phyloP scores from a whole-genome alignment of 78 protist species.

The Parvularia atlantis region DNA sequence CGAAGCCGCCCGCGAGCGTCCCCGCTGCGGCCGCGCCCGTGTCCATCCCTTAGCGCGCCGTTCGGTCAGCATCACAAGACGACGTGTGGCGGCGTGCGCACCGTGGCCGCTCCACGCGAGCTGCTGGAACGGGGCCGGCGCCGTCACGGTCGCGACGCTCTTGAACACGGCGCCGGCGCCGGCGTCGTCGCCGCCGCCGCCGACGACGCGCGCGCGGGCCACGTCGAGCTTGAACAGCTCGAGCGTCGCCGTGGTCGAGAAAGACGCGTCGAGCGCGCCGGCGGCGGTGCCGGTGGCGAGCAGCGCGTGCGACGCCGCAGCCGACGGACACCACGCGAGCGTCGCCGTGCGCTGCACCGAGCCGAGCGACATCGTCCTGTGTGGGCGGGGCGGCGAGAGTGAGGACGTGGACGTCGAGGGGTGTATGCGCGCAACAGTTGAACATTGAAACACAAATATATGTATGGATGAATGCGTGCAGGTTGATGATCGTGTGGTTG shows the following conservation, averaged over 20 bases:
- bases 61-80: no score
- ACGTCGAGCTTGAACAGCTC: conserved; percentile 17
- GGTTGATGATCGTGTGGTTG: no score
- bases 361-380: not conserved
- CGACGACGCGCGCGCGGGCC: no score
- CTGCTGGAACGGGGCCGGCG: conserved; percentile 2
- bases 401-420: no score
- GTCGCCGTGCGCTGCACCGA: conserved; percentile 6
- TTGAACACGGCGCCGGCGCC: no score
- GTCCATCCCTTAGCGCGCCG: not conserved
- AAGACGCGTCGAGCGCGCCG: conserved; percentile 8
- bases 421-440: no score
- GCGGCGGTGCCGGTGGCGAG: conserved; percentile 28
- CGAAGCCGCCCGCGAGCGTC: conserved; percentile 29
- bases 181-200: not conserved
- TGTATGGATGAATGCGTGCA: no score
- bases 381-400: no score
- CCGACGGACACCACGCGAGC: conserved; percentile 13
- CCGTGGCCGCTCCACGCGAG: conserved; percentile 25
- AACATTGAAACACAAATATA: no score
- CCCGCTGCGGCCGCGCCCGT: not conserved
- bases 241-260: conserved; percentile 9
- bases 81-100: no score
- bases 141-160: not conserved
- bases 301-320: not conserved